Evolutionary conservation across 2,329 filamentous ascomycete genomes (phyloP).

Genomic region (Microsporum ferrugineum): DNA sequence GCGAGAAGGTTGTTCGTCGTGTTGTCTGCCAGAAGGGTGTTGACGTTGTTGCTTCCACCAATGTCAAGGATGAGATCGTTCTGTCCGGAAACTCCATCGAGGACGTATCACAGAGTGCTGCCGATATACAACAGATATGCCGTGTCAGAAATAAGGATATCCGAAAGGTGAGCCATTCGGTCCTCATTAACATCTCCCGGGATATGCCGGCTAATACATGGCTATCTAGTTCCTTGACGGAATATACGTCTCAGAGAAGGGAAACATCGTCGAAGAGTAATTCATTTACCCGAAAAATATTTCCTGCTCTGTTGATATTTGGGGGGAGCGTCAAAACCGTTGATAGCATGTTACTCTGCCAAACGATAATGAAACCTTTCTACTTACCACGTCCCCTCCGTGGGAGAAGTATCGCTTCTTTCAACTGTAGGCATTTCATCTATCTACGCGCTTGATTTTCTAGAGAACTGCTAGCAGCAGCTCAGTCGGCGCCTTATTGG

Average conservation of each 20-base stretch:
- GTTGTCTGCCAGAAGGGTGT: slow-evolving; percentile 85
- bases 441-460: neutral
- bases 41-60: slow-evolving; percentile 76
- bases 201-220: neutral
- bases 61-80: slow-evolving; percentile 95
- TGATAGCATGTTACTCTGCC: slow-evolving; percentile 1
- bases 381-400: neutral
- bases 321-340: slow-evolving; percentile 3
- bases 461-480: neutral
- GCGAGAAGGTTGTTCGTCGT: slow-evolving; percentile 96
- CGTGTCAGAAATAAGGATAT: slow-evolving; percentile 99
- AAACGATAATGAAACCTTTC: slow-evolving; percentile 6
- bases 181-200: neutral
- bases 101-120: slow-evolving; percentile 92
- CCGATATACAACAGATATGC: slow-evolving; percentile 99
- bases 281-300: neutral
- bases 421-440: neutral
- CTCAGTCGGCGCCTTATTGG: neutral
- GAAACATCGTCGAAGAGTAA: slow-evolving; percentile 59
- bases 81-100: slow-evolving; percentile 91
- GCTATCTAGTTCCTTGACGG: slow-evolving; percentile 83
- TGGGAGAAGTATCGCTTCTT: neutral
- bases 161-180: slow-evolving; percentile 59
- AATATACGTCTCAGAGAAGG: slow-evolving; percentile 98
- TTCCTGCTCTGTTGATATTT: neutral